Evolutionary conservation across 768 basidiomycete genomes (phyloP), one percentile per base, ranked within the genome.

Genomic region (Symmetrospora coprosmae): DNA sequence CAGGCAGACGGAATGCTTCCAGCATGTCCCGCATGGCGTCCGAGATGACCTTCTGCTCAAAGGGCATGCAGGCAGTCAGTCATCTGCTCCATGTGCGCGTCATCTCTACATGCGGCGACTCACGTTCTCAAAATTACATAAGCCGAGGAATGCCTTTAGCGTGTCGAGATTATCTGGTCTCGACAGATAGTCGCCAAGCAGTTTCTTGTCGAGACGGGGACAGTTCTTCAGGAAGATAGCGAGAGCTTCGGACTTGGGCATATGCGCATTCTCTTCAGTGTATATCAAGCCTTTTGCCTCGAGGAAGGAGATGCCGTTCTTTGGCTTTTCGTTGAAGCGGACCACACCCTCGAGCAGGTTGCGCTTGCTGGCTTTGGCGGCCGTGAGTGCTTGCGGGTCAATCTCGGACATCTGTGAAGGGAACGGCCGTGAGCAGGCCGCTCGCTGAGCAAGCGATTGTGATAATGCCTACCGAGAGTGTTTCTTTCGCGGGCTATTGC

Each of bases 1-100:
- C 94, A 0, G 94, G 94, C 37, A 99, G 77, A 58, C 94, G 80
- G 76, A 99, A 96, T 5, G 82, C 78, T 70, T 97, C 94, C 9
- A 99, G 77, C 60, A 97, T 74, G 69, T 96, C 90, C 23, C 94
- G 81, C 84, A 99, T 83, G 1, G 90, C 92, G 62, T 99, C 94
- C 16, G 88, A 90, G 62, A 94, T 79, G 16, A 84, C 81, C 85
- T 92, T 92, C 90, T 96, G 65, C 21, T 8, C 17, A 23, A 13
- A 19, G 9, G 17, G 6, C 19, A 46, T 45, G 28, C 13, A 53
- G 9, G 27, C 30, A n/a, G n/a, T n/a, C n/a, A n/a, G n/a, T n/a
- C n/a, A n/a, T n/a, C n/a, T n/a, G n/a, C n/a, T n/a, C 31, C 25
- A 37, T 21, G 5, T 17, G 16, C 4, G 4, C 40, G 11, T 9